phyloP scores from a whole-genome alignment of 768 basidiomycete species.

The Kwoniella dejecticola region DNA sequence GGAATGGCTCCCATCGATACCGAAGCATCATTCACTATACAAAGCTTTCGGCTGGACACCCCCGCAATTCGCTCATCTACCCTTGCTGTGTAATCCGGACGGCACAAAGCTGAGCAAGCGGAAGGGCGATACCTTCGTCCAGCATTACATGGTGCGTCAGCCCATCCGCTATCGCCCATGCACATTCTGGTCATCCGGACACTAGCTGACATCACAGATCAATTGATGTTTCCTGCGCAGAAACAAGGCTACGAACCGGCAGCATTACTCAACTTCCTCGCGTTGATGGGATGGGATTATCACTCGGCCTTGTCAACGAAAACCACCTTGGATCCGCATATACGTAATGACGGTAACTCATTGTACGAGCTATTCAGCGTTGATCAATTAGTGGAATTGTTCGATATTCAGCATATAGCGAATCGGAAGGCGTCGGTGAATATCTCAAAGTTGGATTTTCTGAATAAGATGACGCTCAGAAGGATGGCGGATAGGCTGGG shows the following conservation, averaged over 20 bases:
- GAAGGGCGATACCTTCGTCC: constrained; percentile 81
- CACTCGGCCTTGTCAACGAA: constrained; percentile 53
- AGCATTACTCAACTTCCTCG: constrained; percentile 89
- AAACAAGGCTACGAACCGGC: constrained; percentile 84
- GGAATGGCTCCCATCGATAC: constrained; percentile 96
- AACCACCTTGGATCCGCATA: constrained; percentile 23
- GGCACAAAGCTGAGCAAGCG: constrained; percentile 95
- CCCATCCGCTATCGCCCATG: not conserved
- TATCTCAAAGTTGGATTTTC: constrained; percentile 72
- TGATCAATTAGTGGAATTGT: constrained; percentile 72
- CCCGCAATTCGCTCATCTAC: constrained; percentile 87
- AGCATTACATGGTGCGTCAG: constrained; percentile 74
- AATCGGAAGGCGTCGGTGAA: constrained; percentile 83
- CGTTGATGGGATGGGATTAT: constrained; percentile 89
- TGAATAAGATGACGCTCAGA: constrained; percentile 85
- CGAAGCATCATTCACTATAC: constrained; percentile 88
- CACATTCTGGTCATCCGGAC: too few species aligned
- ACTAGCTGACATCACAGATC: not conserved
- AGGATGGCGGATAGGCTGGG: constrained; percentile 61
- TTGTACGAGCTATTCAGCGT: constrained; percentile 55
- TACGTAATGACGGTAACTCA: constrained; percentile 40
- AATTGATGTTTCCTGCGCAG: constrained; percentile 62
- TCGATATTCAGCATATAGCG: constrained; percentile 74
- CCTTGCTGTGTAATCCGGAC: constrained; percentile 83
- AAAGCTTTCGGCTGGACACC: constrained; percentile 69